Evolutionary conservation across 805 yeast species (phyloP).

Genomic region (Tanozyma kutaoensis): DNA sequence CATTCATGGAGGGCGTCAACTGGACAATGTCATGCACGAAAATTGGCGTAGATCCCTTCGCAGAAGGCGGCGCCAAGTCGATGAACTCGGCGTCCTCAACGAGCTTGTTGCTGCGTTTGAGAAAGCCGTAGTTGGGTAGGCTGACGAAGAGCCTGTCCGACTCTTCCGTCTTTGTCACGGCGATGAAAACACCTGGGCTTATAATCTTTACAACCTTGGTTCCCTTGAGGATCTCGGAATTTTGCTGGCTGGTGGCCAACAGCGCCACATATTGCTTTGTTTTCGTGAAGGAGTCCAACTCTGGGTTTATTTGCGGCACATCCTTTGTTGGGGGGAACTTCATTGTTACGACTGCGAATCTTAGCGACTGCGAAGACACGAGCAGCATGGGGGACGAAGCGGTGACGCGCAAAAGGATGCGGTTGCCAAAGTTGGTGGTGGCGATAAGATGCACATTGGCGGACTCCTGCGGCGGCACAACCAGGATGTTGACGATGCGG

Average conservation of each 20-base stretch:
- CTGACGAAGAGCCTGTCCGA: constrained; percentile 51
- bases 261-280: constrained; percentile 26
- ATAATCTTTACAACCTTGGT: constrained; percentile 47
- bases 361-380: constrained; percentile 4
- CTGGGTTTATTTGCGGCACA: constrained; percentile 24
- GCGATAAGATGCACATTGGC: constrained; percentile 63
- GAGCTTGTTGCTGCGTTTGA: constrained; percentile 58
- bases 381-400: no score
- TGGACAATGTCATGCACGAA: constrained; percentile 62
- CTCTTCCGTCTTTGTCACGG: constrained; percentile 36
- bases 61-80: constrained; percentile 6
- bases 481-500: constrained; percentile 48
- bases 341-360: constrained; percentile 29
- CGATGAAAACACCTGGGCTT: constrained; percentile 80
- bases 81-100: constrained; percentile 74
- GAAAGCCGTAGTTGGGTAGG: constrained; percentile 74
- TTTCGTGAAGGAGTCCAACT: constrained; percentile 27
- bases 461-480: constrained; percentile 53
- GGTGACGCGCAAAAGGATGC: constrained; percentile 22
- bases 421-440: constrained; percentile 70
- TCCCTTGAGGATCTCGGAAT: constrained; percentile 46
- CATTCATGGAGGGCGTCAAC: constrained; percentile 55
- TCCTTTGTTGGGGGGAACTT: constrained; percentile 55
- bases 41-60: constrained; percentile 6
- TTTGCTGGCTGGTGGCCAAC: constrained; percentile 26